Base-by-base conservation (phyloP, 306 rosid genomes). In the Vigna hirtella region DNA sequence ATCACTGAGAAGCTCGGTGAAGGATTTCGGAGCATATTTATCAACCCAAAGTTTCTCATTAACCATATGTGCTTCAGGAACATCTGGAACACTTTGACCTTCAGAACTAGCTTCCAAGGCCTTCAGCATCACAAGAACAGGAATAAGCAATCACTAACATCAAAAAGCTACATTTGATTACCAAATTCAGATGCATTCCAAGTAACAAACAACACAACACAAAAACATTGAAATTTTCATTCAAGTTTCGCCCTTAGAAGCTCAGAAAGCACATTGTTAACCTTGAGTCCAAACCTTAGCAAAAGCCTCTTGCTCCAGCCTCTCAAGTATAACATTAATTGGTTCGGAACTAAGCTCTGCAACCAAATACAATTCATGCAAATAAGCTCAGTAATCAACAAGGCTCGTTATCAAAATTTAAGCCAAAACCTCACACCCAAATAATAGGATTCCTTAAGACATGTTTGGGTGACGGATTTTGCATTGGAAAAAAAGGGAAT, bases 41-140 rank as follows among this genome's bases (percentile, higher is more conserved):
- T 95, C 98, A n/a, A 95, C 98, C 98, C 98, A 92, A 74, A 95
- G 97, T 79, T 82, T 76, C 83, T 88, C 97, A 30, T 78, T 90
- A 76, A 86, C 70, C 50, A 58, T 72, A 80, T 77, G 83, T 57
- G 79, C 81, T 88, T 87, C 91, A 66, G 90, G 83, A 82, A 77
- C 86, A 62, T 87, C 85, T 5, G 20, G 51, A 68, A 81, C 90
- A 85, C 77, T 72, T 83, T 85, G 93, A 66, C 72, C 71, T 58
- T 84, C 89, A 7, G 87, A 82, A 83, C 92, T 87, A 79, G 92
- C 92, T 86, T 77, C 79, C 90, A 90, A 79, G 52, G 91, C 74
- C 98, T 92, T 65, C 83, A 73, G 68, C 73, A 78, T 58, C 69
- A 72, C 69, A 75, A 79, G 58, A 64, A 63, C 49, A 26, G 14